Conservation (phyloP, 2,329 filamentous ascomycete species). For the Sporothrix sp. region DNA sequence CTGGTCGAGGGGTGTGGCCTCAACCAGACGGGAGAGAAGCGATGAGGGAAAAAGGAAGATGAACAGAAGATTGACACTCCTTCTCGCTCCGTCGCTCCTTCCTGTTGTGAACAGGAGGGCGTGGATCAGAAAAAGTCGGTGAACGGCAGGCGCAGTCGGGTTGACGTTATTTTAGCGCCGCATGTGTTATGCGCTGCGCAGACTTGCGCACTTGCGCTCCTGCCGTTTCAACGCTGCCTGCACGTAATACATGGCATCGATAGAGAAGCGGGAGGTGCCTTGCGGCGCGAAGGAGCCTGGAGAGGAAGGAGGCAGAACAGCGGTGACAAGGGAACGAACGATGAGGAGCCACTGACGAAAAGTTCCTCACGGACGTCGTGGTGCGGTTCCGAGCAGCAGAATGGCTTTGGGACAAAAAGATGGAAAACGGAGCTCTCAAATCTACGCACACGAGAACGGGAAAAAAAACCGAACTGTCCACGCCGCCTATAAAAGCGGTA, state of each 20-base stretch:
- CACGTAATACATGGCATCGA: not conserved
- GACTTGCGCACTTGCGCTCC: not conserved
- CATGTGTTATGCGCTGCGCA: conserved; percentile 2
- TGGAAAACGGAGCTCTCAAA: no score
- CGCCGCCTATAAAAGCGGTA: no score
- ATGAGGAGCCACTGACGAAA: no score
- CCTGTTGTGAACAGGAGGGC: not conserved
- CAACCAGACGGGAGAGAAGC: not conserved
- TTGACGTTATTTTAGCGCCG: conserved; percentile 7
- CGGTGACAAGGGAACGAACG: not conserved
- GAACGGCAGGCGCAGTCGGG: not conserved
- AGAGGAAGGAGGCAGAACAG: not conserved
- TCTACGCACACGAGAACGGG: no score
- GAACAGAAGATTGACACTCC: no score
- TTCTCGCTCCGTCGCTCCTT: no score
- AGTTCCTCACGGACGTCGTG: no score
- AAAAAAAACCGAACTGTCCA: no score
- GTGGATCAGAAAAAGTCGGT: conserved; percentile 2
- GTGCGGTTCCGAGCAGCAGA: no score
- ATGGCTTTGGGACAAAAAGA: no score
- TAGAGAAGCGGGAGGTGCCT: not conserved
- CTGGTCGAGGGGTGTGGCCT: not conserved
- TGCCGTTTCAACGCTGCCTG: conserved; percentile 2
- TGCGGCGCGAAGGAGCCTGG: not conserved
- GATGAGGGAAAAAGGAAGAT: not conserved